Base-by-base conservation (phyloP, 257 asterid genomes). In the Vinca minor region DNA sequence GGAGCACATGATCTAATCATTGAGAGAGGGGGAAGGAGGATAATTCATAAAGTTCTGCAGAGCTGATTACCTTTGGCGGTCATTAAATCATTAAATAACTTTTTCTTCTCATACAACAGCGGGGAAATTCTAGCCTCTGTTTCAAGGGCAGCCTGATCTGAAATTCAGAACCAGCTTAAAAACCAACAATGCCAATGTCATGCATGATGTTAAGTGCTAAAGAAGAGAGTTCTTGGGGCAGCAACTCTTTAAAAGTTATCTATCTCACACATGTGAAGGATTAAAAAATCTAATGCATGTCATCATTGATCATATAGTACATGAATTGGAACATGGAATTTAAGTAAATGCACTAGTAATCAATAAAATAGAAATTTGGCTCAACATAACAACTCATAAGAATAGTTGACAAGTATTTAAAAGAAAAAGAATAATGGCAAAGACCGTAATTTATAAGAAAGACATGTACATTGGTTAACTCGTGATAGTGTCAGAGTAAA, bases 131-230 rank as follows among this genome's bases (percentile, higher is more conserved):
- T 85, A 76, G 97, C 91, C 83, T 93, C 99, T 36, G 94, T 78
- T 73, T 93, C 99, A 67, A 91, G 83, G 23, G 93, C 94, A 80
- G 91, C 88, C 82, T 84, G 95, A 75, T 91, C 98, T 91, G 96
- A 66, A 72, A 59, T 44, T 59, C 2, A 47, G 46, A 63, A 34
- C 50, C 28, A 63, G 9, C 5, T 46, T 18, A 46, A 55, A 42
- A 18, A 44, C 49, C 44, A 38, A 28, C 49, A 50, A 65, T 23
- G 26, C 41, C 52, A 26, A 3, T 42, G 17, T 15, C 61, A 53
- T 12, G 50, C 63, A 63, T n/a, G 31, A 34, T 4, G 25, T 32
- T 13, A 14, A 68, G 28, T 32, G 20, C 64, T 56, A 56, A 31
- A 55, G 55, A 42, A n/a, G 46, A 66, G 28, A 21, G 8, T 57